Base-by-base conservation (phyloP, 2,329 filamentous ascomycete species). In the Neurospora crassa region DNA sequence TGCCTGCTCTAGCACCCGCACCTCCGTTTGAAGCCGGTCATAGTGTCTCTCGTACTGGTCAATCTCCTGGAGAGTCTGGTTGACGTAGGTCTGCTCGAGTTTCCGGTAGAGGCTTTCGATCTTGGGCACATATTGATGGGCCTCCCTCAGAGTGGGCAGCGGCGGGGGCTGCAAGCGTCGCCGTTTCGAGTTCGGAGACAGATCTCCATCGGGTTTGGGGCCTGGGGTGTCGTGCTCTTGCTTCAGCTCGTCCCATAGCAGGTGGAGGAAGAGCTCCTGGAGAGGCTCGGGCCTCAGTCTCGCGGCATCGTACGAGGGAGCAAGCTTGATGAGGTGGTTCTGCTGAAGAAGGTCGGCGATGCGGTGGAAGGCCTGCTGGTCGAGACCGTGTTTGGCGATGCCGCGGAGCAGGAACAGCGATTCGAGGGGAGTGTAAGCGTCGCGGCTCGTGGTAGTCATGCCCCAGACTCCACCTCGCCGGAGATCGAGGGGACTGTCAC, bases 261-360 rank as follows among this genome's bases (percentile, higher is more conserved):
- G 83, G 41, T 88, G 86, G 75, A 94, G 83, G 80, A 96, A 97
- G 69, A 96, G 86, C 78, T 91, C 88, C 80, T 92, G 89, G 75
- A 98, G 84, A 63, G 93, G 88, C 80, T 94, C 92, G 8, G 94
- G 89, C 68, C 85, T 91, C 79, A 98, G 83, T 73, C 94, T 89
- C 76, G 85, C 83, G 75, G 88, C 85, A 84, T 97, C 91, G 82
- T 91, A 97, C 42, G 86, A 86, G 67, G 85, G 84, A 81, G 90
- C 89, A 77, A 90, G 86, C 76, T 88, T 90, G 79, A 98, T 85
- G 73, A 93, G 85, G 20, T 87, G 84, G 79, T 96, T 94, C 78
- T 86, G 89, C 81, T 87, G 90, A 74, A 98, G 87, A 72, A 90
- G 83, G 74, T 91, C 69, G 16, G 84, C 81, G 69, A 82, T 79